Evolutionary conservation across 2,329 filamentous ascomycete genomes (phyloP).

Genomic region (Eurotiales sp.): DNA sequence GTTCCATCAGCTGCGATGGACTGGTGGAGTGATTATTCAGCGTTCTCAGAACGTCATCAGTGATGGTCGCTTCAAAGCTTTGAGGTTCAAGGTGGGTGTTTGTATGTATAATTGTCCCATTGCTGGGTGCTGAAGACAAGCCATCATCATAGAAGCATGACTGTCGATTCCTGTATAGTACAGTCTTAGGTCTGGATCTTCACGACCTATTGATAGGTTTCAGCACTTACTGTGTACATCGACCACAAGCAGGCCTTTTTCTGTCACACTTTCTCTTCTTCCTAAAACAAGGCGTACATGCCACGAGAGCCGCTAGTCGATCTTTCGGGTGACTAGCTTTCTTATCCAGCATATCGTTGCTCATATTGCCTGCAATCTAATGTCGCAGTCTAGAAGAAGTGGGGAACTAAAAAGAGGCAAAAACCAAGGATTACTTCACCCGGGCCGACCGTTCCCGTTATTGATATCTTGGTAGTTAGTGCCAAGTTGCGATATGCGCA

Average conservation of each 20-base stretch:
- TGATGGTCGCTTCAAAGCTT: neutral
- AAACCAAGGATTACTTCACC: too few species aligned
- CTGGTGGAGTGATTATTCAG: neutral
- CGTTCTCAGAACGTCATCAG: neutral
- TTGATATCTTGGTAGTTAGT: too few species aligned
- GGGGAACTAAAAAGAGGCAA: too few species aligned
- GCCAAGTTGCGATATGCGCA: too few species aligned
- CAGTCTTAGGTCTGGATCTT: too few species aligned
- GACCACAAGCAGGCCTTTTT: slow-evolving; percentile 4
- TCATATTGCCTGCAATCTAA: neutral
- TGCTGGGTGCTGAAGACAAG: too few species aligned
- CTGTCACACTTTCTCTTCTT: slow-evolving; percentile 14
- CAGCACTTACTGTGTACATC: slow-evolving; percentile 6
- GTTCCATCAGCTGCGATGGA: neutral
- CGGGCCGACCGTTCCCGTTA: too few species aligned
- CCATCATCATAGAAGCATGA: neutral
- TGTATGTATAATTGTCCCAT: neutral
- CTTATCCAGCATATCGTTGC: neutral
- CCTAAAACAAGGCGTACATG: slow-evolving; percentile 6
- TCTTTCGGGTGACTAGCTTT: neutral
- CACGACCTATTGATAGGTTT: too few species aligned
- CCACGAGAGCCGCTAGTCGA: neutral
- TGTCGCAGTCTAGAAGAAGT: too few species aligned
- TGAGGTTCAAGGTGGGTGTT: neutral
- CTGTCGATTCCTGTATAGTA: slow-evolving; percentile 2